Evolutionary conservation across 805 yeast species (phyloP).

Genomic region (Candida verbasci): DNA sequence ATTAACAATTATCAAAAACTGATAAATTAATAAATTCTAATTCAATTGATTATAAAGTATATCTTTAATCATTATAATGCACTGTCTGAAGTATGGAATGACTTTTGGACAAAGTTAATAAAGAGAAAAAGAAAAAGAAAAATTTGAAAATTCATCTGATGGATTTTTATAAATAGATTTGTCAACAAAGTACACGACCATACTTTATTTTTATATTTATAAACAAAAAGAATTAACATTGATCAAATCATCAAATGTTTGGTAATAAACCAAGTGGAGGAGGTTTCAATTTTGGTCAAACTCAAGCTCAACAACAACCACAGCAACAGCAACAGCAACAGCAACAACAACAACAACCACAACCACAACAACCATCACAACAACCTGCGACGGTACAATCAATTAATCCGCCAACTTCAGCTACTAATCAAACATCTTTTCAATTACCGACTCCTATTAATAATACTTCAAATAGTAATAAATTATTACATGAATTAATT

Average conservation of each 20-base stretch:
- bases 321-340: constrained; percentile 6
- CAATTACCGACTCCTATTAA: constrained; percentile 9
- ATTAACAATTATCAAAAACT: constrained; percentile 5
- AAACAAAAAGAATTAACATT: not conserved
- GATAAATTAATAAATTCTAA: constrained; percentile 2
- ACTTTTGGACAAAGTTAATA: constrained; percentile 63
- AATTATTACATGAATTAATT: constrained; percentile 60
- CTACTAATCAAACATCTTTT: too few species aligned
- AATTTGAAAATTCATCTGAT: not conserved
- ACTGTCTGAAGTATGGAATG: constrained; percentile 68
- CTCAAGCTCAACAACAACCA: constrained; percentile 1
- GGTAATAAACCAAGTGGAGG: constrained; percentile 6
- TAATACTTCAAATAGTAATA: constrained; percentile 11
- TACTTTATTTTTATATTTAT: not conserved
- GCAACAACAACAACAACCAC: constrained; percentile 5
- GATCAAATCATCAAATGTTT: constrained; percentile 6
- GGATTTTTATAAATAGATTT: too few species aligned
- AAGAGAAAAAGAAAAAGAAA: constrained; percentile 8
- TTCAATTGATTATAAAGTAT: not conserved
- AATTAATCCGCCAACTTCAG: constrained; percentile 5
- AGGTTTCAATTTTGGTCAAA: constrained; percentile 2
- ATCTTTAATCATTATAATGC: constrained; percentile 27
- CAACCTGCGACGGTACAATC: not conserved
- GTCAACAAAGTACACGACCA: not conserved
- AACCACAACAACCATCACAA: constrained; percentile 5